Evolutionary conservation across 306 rosid species (phyloP).

Genomic region (Sicyos baderoa): DNA sequence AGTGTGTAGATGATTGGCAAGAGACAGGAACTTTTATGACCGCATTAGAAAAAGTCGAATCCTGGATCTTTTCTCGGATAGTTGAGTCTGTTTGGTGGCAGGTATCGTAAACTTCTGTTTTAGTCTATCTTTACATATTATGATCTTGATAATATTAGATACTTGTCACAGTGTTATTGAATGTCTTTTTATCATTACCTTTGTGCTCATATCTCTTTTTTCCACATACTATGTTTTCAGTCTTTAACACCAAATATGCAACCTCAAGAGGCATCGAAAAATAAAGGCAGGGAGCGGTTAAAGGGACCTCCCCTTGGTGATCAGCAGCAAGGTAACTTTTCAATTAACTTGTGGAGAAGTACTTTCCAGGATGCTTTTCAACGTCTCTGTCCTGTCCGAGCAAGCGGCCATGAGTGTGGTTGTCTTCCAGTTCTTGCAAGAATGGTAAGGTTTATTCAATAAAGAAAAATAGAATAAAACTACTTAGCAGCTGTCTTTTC

Average conservation of each 20-base stretch:
- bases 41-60: constrained; percentile 75
- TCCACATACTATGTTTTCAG: constrained; percentile 36
- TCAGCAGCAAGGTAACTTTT: constrained; percentile 80
- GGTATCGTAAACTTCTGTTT: constrained; percentile 34
- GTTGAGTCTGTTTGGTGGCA: constrained; percentile 99
- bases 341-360: constrained; percentile 65
- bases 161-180: neutral
- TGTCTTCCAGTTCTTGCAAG: constrained; percentile 79
- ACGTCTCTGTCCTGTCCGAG: constrained; percentile 87
- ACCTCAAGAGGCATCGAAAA: constrained; percentile 38
- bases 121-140: neutral
- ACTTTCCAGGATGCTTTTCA: constrained; percentile 89
- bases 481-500: neutral
- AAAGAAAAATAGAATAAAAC: neutral
- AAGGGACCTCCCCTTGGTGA: constrained; percentile 79
- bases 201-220: constrained; percentile 18
- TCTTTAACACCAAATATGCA: constrained; percentile 93
- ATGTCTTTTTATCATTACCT: neutral
- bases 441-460: constrained; percentile 41
- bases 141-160: neutral
- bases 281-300: constrained; percentile 39
- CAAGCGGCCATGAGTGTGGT: constrained; percentile 96
- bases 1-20: constrained; percentile 68
- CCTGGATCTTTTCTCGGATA: constrained; percentile 90
- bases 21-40: constrained; percentile 75